Evolutionary conservation across 1,284 basidiomycete genomes (phyloP), one percentile per base, ranked within the genome.

Genomic region (Sporisorium iseilematis-ciliati): DNA sequence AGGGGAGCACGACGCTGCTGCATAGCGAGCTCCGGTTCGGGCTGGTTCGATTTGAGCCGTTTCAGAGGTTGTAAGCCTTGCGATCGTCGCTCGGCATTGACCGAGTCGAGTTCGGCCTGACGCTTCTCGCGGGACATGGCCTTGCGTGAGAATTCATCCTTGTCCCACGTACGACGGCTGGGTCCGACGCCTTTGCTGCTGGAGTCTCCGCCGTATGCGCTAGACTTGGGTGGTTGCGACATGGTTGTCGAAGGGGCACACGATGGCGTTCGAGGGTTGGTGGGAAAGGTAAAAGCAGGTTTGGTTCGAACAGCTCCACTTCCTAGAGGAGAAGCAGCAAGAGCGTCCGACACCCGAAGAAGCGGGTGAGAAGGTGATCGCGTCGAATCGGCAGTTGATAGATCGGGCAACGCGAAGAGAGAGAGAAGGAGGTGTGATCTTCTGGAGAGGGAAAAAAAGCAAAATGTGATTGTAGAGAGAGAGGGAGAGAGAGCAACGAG

Each of bases 151-250:
- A 78, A 82, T 40, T 80, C 79, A 18, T 77, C 77, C 31, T 72
- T 66, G 68, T 84, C 82, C 82, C 82, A 84, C 3, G 75, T 77
- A 1, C 82, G 62, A 29, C 82, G 72, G n/a, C 61, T 65, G 16
- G 82, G 78, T 1, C 81, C 82, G 3, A 82, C 82, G 31, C 80
- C 81, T 31, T 49, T 49, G 48, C 48, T 49, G n/a, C 7, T 20
- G 18, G 35, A 45, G 40, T 49, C 64, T 21, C n/a, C 33, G 7
- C 59, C 50, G 20, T 16, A 20, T 10, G 6, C 25, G 25, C 41
- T 23, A 26, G 56, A 14, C 35, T 38, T 38, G 21, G n/a, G 62
- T 50, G 12, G 54, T 31, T 49, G 48, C 26, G 69, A 65, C 69
- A 72, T 72, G 52, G 20, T 55, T 16, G 50, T 10, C 12, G 23